These are phyloP conservation scores for Actinomortierella ambigua DNA, from an alignment of 371 early-diverging fungal genomes.

Conservation along the genomic window DNA sequence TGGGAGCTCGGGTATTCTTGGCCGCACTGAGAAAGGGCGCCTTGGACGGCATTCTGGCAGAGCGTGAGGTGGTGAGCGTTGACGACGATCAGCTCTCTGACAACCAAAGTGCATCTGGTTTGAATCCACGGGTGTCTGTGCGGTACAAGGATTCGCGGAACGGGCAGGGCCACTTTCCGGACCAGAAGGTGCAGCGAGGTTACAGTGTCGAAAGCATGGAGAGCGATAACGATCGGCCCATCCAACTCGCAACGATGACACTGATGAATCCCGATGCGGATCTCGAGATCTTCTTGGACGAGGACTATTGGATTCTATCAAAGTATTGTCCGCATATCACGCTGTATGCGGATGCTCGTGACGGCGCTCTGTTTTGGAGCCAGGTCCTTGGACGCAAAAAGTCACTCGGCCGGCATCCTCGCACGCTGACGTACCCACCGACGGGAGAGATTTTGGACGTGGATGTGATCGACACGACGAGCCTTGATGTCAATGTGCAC, in stretches of 20 bases:
- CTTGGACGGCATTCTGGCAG: conserved; percentile 23
- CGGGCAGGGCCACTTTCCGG: neutral
- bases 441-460: conserved; percentile 45
- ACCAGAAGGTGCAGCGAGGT: neutral
- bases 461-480: conserved; percentile 54
- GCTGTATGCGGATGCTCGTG: conserved; percentile 47
- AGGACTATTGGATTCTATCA: conserved; percentile 40
- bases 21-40: conserved; percentile 34
- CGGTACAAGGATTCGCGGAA: conserved; percentile 22
- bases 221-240: conserved; percentile 2
- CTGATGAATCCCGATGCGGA: conserved; percentile 51
- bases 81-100: conserved; percentile 12
- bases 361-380: conserved; percentile 49
- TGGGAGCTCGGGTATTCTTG: conserved; percentile 44
- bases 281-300: conserved; percentile 34
- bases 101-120: conserved; percentile 8
- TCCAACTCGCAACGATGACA: conserved; percentile 45
- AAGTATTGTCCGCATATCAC: conserved; percentile 47
- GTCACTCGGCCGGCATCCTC: conserved; percentile 37
- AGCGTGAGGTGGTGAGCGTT: conserved; percentile 19
- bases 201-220: neutral
- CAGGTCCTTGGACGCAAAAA: conserved; percentile 26
- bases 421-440: conserved; percentile 20
- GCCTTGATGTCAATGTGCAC: conserved; percentile 51
- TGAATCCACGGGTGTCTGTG: conserved; percentile 9